These are phyloP conservation scores for Diplodia sapinea DNA, from an alignment of 2,329 filamentous ascomycete genomes.

Conservation along the genomic window DNA sequence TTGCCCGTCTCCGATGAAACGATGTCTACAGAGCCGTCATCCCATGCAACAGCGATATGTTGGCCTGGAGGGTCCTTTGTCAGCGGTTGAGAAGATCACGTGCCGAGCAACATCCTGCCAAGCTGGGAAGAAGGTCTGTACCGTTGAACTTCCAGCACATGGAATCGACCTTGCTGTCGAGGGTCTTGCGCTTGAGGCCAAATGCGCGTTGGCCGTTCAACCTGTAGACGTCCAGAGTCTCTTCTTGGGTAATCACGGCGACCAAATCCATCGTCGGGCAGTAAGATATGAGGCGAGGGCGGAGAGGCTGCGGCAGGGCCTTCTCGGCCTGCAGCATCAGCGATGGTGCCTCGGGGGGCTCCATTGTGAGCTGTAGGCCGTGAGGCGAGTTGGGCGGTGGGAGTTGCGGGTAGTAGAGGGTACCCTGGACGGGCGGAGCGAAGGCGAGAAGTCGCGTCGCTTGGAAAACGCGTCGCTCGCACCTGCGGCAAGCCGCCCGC, in stretches of 20 bases:
- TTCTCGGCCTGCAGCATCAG: slow-evolving; percentile 51
- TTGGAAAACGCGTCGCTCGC: slow-evolving; percentile 25
- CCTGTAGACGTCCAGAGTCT: slow-evolving; percentile 76
- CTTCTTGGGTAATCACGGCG: slow-evolving; percentile 72
- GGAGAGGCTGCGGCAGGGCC: slow-evolving; percentile 55
- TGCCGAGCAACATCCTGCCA: slow-evolving; percentile 12
- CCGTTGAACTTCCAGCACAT: slow-evolving; percentile 57
- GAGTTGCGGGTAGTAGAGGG: not conserved
- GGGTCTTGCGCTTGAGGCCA: slow-evolving; percentile 52
- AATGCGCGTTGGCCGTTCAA: slow-evolving; percentile 76
- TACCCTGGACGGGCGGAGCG: not conserved
- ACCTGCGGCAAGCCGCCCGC: slow-evolving; percentile 1
- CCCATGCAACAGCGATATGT: slow-evolving; percentile 82
- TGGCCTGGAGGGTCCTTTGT: slow-evolving; percentile 59
- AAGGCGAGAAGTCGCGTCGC: slow-evolving; percentile 27
- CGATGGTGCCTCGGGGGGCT: slow-evolving; percentile 33
- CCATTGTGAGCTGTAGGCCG: slow-evolving; percentile 34
- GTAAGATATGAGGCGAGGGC: slow-evolving; percentile 68
- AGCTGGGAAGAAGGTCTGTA: slow-evolving; percentile 25
- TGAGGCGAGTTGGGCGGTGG: slow-evolving; percentile 12
- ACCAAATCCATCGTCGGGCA: slow-evolving; percentile 86
- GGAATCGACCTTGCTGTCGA: slow-evolving; percentile 43
- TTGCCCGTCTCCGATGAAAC: slow-evolving; percentile 82
- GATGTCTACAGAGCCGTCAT: slow-evolving; percentile 76
- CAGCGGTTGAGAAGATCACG: slow-evolving; percentile 1